Evolutionary conservation across 371 early-diverging fungal genomes (phyloP).

Genomic region (Rhizomucor miehei): DNA sequence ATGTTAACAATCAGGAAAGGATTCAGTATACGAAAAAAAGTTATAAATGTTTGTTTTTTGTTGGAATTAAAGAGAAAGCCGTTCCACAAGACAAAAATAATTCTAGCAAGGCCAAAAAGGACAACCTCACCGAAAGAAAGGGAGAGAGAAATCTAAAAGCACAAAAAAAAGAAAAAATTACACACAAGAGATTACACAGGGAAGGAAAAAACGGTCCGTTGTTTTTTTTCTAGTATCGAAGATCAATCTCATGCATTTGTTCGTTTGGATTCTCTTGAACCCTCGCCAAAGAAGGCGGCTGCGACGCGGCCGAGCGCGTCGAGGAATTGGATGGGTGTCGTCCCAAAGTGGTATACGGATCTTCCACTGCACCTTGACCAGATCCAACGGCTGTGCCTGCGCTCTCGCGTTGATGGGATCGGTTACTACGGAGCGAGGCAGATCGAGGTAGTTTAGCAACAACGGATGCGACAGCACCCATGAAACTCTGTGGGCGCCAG

Average conservation of each 20-base stretch:
- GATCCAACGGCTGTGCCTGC: slow-evolving; percentile 20
- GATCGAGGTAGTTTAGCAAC: slow-evolving; percentile 45
- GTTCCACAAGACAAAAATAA: too few relatives aligned
- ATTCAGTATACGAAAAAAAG: too few relatives aligned
- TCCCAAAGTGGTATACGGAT: slow-evolving; percentile 8
- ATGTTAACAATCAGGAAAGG: too few relatives aligned
- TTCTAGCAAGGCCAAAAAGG: too few relatives aligned
- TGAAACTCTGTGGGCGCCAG: slow-evolving; percentile 48
- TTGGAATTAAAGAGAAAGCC: too few relatives aligned
- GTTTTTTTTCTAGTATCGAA: slow-evolving; percentile 15
- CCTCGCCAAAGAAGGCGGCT: slow-evolving; percentile 22
- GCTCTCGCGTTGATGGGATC: slow-evolving; percentile 13
- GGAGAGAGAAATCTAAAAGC: too few relatives aligned
- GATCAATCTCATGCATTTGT: slow-evolving; percentile 20
- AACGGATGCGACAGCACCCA: slow-evolving; percentile 45
- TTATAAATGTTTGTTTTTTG: too few relatives aligned
- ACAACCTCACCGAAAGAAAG: too few relatives aligned
- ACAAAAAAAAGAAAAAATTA: too few relatives aligned
- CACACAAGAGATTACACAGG: too few relatives aligned
- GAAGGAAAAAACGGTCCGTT: not conserved
- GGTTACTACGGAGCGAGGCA: slow-evolving; percentile 38
- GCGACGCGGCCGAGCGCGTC: slow-evolving; percentile 16
- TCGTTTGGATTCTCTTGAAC: slow-evolving; percentile 14
- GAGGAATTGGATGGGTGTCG: slow-evolving; percentile 22
- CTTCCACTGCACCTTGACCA: slow-evolving; percentile 19